Conservation (phyloP, 441 rosid genomes). For the Geranium incanum region DNA sequence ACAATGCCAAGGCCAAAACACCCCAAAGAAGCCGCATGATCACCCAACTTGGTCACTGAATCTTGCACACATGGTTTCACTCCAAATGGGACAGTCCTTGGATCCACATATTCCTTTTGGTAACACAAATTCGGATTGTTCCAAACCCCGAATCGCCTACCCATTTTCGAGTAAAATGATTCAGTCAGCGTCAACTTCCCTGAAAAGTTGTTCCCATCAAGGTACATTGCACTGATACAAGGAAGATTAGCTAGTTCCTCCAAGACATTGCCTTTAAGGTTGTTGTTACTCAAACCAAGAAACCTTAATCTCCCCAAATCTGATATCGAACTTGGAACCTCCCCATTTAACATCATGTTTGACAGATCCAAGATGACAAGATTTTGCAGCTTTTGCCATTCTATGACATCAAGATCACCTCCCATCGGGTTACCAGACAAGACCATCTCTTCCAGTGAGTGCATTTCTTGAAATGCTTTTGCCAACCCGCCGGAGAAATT, state of each 20-base stretch:
- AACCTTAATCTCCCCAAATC: slow-evolving; percentile 62
- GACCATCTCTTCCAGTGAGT: slow-evolving; percentile 53
- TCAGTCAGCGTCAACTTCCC: slow-evolving; percentile 58
- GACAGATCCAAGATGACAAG: slow-evolving; percentile 65
- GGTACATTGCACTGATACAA: slow-evolving; percentile 48
- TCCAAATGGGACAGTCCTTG: slow-evolving; percentile 43
- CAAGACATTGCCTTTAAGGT: slow-evolving; percentile 50
- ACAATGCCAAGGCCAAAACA: slow-evolving; percentile 26
- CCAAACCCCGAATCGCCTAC: slow-evolving; percentile 84
- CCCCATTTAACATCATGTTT: slow-evolving; percentile 43
- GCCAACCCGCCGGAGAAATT: slow-evolving; percentile 56
- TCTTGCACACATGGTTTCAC: slow-evolving; percentile 53
- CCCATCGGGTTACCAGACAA: slow-evolving; percentile 56
- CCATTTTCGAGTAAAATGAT: slow-evolving; percentile 53
- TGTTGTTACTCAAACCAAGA: slow-evolving; percentile 65
- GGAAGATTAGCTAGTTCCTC: slow-evolving; percentile 57
- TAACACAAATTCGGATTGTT: slow-evolving; percentile 75
- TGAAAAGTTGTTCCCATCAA: slow-evolving; percentile 69
- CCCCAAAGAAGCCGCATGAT: slow-evolving; percentile 38
- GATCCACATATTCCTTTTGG: slow-evolving; percentile 28
- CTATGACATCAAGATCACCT: slow-evolving; percentile 39
- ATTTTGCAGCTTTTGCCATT: slow-evolving; percentile 50
- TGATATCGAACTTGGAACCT: slow-evolving; percentile 51
- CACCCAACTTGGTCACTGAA: slow-evolving; percentile 34
- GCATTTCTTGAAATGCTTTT: slow-evolving; percentile 44